Evolutionary conservation across 2,329 filamentous ascomycete species (phyloP), one percentile per base, ranked within the genome.

Genomic region (Podosphaera aphanis): DNA sequence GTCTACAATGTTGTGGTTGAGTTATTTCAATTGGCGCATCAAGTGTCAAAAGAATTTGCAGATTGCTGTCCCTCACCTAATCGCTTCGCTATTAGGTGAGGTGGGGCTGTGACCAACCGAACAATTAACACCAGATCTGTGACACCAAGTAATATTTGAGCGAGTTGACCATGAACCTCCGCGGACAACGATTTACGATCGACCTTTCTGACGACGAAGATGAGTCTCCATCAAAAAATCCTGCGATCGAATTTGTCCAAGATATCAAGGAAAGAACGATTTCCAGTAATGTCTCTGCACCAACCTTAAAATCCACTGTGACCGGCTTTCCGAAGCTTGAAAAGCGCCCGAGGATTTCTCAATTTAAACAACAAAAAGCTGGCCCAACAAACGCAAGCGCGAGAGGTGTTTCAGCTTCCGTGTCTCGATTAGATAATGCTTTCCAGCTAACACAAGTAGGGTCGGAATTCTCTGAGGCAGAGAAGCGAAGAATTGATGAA

Each of bases 311-410:
- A 44, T 10, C 21, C 2, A 64, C 67, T 18, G 61, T 67, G 3
- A 76, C 73, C 11, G 90, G 90, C 1, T 95, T 95, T 54, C 90
- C 90, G n/a, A 74, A 77, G 48, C 86, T 85, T 60, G 90, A 81
- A 61, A 84, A 82, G 59, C 76, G 86, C 52, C 69, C 67, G 47
- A 71, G 72, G 47, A 63, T 73, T 6, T 93, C 85, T 1, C 72
- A 79, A 1, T 93, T 93, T 65, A 93, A 84, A 59, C 77, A 83
- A 56, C 73, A 76, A 56, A 31, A 43, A 8, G 18, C 10, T 19
- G 40, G 8, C 29, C 29, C 25, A 29, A 23, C 10, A 2, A 20
- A 40, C 15, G 38, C 8, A 21, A 29, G 11, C 5, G 25, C 25
- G 5, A 29, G 6, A 29, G 11, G 11, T 11, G 11, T 29, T 6